A percentile compares a stretch with the other conserved stretches of the same genome.
These are phyloP conservation scores for Bretschneidera sinensis DNA, from an alignment of 345 rosid genomes.

Conservation along the genomic window DNA sequence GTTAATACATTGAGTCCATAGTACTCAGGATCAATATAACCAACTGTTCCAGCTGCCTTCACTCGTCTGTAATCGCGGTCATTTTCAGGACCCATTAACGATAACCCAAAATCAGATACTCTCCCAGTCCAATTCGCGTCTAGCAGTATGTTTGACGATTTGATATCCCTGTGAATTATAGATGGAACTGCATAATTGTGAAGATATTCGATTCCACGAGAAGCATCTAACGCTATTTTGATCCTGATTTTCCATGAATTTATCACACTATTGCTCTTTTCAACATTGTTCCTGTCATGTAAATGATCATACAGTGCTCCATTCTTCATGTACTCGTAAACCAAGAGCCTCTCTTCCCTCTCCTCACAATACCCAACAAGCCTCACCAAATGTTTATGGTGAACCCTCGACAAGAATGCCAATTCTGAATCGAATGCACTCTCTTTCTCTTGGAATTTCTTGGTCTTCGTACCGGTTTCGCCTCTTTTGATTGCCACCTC, in stretches of 20 bases:
- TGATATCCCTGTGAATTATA: conserved; percentile 84
- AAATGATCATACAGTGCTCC: conserved; percentile 85
- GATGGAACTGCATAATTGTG: conserved; percentile 83
- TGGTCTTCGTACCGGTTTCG: conserved; percentile 51
- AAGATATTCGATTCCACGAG: conserved; percentile 85
- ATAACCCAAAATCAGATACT: conserved; percentile 87
- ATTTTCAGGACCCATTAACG: conserved; percentile 55
- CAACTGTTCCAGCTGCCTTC: conserved; percentile 85
- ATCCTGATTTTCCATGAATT: conserved; percentile 90
- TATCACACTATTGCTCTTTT: conserved; percentile 50
- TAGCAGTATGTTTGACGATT: conserved; percentile 76
- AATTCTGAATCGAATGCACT: conserved; percentile 84
- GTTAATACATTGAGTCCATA: conserved; percentile 80
- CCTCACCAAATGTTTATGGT: conserved; percentile 84
- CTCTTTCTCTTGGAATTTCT: conserved; percentile 89
- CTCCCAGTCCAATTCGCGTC: conserved; percentile 71
- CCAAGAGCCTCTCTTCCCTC: conserved; percentile 69
- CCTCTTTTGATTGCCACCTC: conserved; percentile 94
- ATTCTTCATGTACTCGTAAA: conserved; percentile 87
- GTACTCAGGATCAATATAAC: conserved; percentile 90
- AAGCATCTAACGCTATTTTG: conserved; percentile 75
- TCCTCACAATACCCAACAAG: conserved; percentile 91
- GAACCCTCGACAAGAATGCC: conserved; percentile 76
- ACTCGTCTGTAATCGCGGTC: conserved; percentile 40
- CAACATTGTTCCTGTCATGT: conserved; percentile 54